Evolutionary conservation across 768 basidiomycete species (phyloP).

Genomic region (Lentinula guzmanii): DNA sequence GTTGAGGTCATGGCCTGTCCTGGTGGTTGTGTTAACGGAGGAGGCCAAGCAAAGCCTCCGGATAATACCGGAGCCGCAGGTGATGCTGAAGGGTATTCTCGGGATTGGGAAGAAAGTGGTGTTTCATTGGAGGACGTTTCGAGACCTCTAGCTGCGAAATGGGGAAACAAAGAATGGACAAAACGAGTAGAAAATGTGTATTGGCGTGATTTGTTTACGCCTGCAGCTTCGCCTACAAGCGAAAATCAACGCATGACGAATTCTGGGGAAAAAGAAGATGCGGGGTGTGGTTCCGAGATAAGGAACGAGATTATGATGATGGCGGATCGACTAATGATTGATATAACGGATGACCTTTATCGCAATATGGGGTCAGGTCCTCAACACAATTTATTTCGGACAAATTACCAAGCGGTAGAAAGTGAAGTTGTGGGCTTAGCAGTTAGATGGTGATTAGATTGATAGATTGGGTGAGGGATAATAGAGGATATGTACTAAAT

Average conservation of each 20-base stretch:
- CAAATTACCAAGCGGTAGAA: conserved; percentile 79
- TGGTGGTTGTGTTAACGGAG: conserved; percentile 94
- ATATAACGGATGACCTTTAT: conserved; percentile 24
- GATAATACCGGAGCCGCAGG: conserved; percentile 9
- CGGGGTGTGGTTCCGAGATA: conserved; percentile 18
- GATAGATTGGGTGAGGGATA: neutral
- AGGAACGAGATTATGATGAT: conserved; percentile 21
- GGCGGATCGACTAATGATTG: conserved; percentile 30
- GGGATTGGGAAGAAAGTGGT: conserved; percentile 58
- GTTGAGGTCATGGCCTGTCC: conserved; percentile 99
- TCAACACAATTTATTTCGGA: conserved; percentile 54
- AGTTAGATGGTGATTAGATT: conserved; percentile 55
- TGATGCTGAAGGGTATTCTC: conserved; percentile 60
- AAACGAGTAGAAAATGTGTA: conserved; percentile 76
- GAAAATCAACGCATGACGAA: conserved; percentile 10
- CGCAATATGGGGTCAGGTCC: conserved; percentile 4
- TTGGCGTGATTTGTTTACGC: conserved; percentile 49
- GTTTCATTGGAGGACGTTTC: conserved; percentile 26
- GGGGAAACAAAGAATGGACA: conserved; percentile 84
- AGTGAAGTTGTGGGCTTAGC: conserved; percentile 75
- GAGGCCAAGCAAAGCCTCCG: conserved; percentile 69
- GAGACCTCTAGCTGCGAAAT: conserved; percentile 38
- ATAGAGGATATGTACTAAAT: conserved; percentile 4
- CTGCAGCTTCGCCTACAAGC: conserved; percentile 32
- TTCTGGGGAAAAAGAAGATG: conserved; percentile 8